These are phyloP conservation scores for Gaultheria prostrata DNA, from an alignment of 148 eudicot genomes.

Conservation along the genomic window DNA sequence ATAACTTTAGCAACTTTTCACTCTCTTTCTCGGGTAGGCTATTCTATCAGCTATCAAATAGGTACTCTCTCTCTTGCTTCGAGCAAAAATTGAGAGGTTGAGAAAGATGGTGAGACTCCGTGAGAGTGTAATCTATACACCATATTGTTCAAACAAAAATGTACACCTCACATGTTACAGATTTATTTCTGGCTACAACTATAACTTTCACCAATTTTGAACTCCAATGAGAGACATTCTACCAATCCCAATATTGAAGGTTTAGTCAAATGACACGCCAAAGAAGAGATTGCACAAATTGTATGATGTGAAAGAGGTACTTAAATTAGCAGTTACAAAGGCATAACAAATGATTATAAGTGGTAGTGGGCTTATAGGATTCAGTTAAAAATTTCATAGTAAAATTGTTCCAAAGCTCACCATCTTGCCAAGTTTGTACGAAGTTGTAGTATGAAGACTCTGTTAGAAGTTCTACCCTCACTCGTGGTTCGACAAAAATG, in stretches of 20 bases:
- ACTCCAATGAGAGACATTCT: background rate
- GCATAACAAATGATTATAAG: background rate
- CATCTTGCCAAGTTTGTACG: slow-evolving; percentile 85
- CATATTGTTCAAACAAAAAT: too few relatives aligned
- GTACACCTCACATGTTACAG: too few relatives aligned
- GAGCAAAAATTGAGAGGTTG: too few relatives aligned
- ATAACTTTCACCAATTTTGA: background rate
- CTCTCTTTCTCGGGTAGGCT: too few relatives aligned
- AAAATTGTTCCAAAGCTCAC: slow-evolving; percentile 32
- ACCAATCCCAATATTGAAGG: background rate
- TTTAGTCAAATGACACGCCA: background rate
- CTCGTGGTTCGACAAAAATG: slow-evolving; percentile 84
- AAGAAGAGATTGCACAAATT: background rate
- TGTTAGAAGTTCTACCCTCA: slow-evolving; percentile 62
- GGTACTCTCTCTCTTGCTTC: too few relatives aligned
- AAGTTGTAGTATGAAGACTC: slow-evolving; percentile 73
- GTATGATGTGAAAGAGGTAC: background rate
- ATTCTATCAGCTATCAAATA: too few relatives aligned
- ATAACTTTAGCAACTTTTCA: too few relatives aligned
- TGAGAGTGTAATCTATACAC: too few relatives aligned
- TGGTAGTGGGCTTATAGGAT: background rate
- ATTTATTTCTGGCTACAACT: too few relatives aligned
- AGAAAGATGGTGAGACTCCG: too few relatives aligned
- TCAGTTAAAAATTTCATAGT: background rate
- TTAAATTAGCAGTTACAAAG: background rate